These are phyloP conservation scores for Rhinocladiella mackenziei DNA, from an alignment of 2,329 filamentous ascomycete genomes.

Conservation along the genomic window DNA sequence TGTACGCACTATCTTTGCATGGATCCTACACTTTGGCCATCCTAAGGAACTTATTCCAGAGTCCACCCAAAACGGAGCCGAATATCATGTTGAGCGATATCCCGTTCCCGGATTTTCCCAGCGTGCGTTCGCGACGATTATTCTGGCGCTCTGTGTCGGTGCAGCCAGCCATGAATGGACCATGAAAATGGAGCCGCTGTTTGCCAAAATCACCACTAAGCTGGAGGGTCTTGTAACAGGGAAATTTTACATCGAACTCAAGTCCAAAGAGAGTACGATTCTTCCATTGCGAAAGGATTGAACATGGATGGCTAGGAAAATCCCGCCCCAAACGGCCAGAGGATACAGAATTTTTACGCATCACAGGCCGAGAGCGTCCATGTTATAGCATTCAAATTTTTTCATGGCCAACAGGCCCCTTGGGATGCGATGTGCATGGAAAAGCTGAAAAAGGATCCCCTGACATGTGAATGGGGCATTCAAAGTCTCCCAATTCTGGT, in stretches of 20 bases:
- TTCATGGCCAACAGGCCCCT: no score
- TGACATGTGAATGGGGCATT: no score
- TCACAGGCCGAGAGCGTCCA: no score
- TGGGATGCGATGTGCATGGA: no score
- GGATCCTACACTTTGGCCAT: conserved; percentile 53
- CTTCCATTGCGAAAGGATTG: conserved; percentile 21
- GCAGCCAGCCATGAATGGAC: conserved; percentile 58
- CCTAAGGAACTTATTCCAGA: conserved; percentile 24
- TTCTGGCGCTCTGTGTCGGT: conserved; percentile 60
- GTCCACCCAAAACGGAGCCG: conserved; percentile 21
- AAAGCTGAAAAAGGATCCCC: no score
- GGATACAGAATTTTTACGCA: no score
- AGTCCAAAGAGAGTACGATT: conserved; percentile 8
- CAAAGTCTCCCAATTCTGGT: no score
- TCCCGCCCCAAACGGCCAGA: no score
- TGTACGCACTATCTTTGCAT: conserved; percentile 56
- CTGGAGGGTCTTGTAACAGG: conserved; percentile 28
- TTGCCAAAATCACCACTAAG: conserved; percentile 30
- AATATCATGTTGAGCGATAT: conserved; percentile 14
- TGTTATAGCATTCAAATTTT: no score
- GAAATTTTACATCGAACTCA: conserved; percentile 8
- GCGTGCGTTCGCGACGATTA: conserved; percentile 49
- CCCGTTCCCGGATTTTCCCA: conserved; percentile 16
- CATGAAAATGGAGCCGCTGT: conserved; percentile 52
- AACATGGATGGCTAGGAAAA: no score